Evolutionary conservation across 2,329 filamentous ascomycete genomes (phyloP).

Genomic region (Aspergillus neotritici): DNA sequence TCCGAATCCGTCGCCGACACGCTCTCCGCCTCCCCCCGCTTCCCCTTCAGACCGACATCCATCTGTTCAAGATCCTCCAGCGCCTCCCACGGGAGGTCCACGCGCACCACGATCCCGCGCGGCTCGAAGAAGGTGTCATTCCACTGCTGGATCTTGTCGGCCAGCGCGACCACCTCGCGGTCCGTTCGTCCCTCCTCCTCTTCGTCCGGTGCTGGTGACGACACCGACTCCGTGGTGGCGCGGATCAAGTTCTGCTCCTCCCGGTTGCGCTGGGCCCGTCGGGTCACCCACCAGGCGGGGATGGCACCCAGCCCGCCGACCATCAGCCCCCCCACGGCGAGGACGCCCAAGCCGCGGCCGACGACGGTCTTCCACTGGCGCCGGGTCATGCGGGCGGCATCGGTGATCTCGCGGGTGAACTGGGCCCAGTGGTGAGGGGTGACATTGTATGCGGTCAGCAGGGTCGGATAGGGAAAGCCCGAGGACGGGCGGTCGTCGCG

Average conservation of each 20-base stretch:
- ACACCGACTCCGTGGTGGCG: conserved; percentile 13
- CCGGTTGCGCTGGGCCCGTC: conserved; percentile 14
- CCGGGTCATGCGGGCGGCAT: conserved; percentile 23
- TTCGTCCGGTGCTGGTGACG: not conserved
- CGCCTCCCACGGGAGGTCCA: conserved; percentile 27
- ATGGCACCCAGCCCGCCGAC: conserved; percentile 25
- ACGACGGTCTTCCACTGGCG: conserved; percentile 27
- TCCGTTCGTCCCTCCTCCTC: not conserved
- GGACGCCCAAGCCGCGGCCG: conserved; percentile 24
- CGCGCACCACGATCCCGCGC: conserved; percentile 24
- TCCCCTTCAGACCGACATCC: conserved; percentile 11
- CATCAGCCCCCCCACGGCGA: conserved; percentile 28
- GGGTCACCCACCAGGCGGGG: conserved; percentile 22
- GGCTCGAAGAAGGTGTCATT: conserved; percentile 27
- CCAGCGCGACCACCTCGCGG: conserved; percentile 7
- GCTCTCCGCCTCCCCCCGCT: not conserved
- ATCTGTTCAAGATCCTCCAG: conserved; percentile 21
- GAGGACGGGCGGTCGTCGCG: conserved; percentile 22
- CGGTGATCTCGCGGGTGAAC: conserved; percentile 25
- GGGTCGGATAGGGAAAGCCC: conserved; percentile 27
- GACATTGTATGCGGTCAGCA: conserved; percentile 18
- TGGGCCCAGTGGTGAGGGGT: conserved; percentile 18
- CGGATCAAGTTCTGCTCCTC: conserved; percentile 24
- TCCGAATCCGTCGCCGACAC: not conserved
- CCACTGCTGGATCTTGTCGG: conserved; percentile 22